Evolutionary conservation across 768 basidiomycete species (phyloP), one percentile per base, ranked within the genome.

Genomic region (Boletus edulis): DNA sequence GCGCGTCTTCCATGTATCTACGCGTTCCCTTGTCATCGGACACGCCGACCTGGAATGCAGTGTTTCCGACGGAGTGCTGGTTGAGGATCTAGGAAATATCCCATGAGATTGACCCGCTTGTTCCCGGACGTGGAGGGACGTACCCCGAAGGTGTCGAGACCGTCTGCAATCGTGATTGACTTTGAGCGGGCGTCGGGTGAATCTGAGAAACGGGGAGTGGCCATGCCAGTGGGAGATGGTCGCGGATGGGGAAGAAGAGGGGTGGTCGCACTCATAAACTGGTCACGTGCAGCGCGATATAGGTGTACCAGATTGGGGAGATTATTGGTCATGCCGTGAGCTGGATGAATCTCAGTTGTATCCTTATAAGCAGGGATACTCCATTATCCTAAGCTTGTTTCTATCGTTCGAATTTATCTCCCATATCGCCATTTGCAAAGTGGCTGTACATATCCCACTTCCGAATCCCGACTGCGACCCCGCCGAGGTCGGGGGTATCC

Each of bases 1-100:
- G 94, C 8, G 93, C 85, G 69, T 98, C 97, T 73, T 98, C 97
- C 97, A 98, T 98, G 47, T 89, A 91, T 59, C 96, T 79, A 57
- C 97, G 78, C 51, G 88, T 81, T 45, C 94, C 92, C 72, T 87
- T 94, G 74, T 97, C 93, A 63, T 96, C 94, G 35, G 86, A 76
- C 11, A 88, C 81, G 24, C 77, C 78, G 48, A 79, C 80, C 51
- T 84, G 78, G 71, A 85, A 93, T 6, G 82, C 77, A 3, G 79
- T 69, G 61, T 86, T 84, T 53, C 84, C 78, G 48, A 77, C 71
- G 17, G 91, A 86, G 68, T 92, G 89, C 54, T 89, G 77, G 62
- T 75, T 76, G 62, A 79, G 76, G 46, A 61, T 75, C 70, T 71
- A 44, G 3, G 29, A 38, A 4, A 37, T 4, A 39, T 20, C 47